Evolutionary conservation across 106 monocot genomes (phyloP).

Genomic region (Apostasia shenzhenica): DNA sequence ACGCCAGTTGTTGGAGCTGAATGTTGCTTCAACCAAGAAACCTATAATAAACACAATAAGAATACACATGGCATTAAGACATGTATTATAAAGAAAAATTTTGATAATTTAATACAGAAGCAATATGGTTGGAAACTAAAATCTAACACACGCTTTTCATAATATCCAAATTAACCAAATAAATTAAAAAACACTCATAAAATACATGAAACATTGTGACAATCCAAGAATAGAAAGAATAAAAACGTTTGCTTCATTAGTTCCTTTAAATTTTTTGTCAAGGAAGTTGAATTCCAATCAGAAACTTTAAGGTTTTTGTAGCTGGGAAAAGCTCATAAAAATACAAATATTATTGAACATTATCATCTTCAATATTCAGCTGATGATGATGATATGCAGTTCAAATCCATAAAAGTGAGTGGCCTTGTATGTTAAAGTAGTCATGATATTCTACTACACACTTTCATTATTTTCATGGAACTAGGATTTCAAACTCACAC

Average conservation of each 20-base stretch:
- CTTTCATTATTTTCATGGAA: not conserved
- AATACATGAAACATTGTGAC: too few relatives aligned
- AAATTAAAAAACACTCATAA: too few relatives aligned
- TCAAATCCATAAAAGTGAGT: not conserved
- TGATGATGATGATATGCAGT: not conserved
- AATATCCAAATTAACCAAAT: too few relatives aligned
- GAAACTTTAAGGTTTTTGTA: not conserved
- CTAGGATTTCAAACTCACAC: not conserved
- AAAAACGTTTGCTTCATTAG: too few relatives aligned
- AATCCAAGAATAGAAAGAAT: too few relatives aligned
- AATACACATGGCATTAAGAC: too few relatives aligned
- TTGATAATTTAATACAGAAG: too few relatives aligned
- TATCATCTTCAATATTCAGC: not conserved
- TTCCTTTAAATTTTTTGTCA: not conserved
- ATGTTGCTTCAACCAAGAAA: constrained; percentile 96
- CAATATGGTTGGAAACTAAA: too few relatives aligned
- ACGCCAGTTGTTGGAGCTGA: constrained; percentile 94
- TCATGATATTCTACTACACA: too few relatives aligned
- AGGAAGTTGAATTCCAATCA: not conserved
- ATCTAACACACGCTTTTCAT: too few relatives aligned
- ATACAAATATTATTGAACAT: not conserved
- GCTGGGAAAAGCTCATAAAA: not conserved
- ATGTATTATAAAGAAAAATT: too few relatives aligned
- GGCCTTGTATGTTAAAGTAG: too few relatives aligned
- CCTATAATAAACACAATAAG: constrained; percentile 27